A percentile compares a stretch with the other conserved stretches of the same genome.
phyloP scores from a whole-genome alignment of 1,284 basidiomycete genomes.

The Ceratobasidium sp. region DNA sequence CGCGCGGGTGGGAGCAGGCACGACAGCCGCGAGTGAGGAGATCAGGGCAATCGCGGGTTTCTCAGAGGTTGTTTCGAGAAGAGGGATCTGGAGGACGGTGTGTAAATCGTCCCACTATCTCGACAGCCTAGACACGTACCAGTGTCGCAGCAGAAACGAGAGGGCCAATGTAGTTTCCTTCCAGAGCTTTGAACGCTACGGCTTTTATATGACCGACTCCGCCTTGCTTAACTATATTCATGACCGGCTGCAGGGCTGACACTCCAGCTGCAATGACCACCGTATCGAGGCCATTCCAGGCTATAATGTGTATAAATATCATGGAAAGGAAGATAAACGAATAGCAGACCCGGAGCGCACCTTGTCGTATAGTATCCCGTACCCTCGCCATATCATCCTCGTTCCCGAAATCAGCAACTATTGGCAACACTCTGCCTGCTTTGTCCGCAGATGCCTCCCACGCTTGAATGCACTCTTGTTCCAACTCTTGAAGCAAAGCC shows the following conservation, averaged over 20 bases:
- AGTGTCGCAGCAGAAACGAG: slow-evolving; percentile 69
- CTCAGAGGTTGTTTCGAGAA: slow-evolving; percentile 70
- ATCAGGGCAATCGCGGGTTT: slow-evolving; percentile 80
- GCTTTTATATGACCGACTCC: slow-evolving; percentile 54
- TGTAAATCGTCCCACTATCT: background rate
- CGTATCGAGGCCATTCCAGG: slow-evolving; percentile 84
- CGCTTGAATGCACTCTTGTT: slow-evolving; percentile 61
- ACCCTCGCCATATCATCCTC: slow-evolving; percentile 72
- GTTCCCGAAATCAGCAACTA: slow-evolving; percentile 69
- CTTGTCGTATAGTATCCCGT: slow-evolving; percentile 61
- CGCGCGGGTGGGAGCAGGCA: slow-evolving; percentile 85
- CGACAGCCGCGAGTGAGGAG: slow-evolving; percentile 78
- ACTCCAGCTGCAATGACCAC: slow-evolving; percentile 85
- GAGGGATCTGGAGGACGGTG: slow-evolving; percentile 66
- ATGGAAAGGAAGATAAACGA: slow-evolving; percentile 14
- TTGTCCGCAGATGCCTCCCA: slow-evolving; percentile 42
- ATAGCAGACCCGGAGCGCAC: slow-evolving; percentile 53
- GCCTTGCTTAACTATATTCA: slow-evolving; percentile 72
- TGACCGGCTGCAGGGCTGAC: slow-evolving; percentile 78
- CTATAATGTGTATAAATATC: slow-evolving; percentile 54
- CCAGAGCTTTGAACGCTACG: slow-evolving; percentile 62
- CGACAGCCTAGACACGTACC: slow-evolving; percentile 56
- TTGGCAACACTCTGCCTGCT: slow-evolving; percentile 50
- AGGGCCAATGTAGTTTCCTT: slow-evolving; percentile 70
- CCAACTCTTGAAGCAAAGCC: slow-evolving; percentile 65